phyloP scores from a whole-genome alignment of 306 rosid genomes.

The Cicer yamashitae region DNA sequence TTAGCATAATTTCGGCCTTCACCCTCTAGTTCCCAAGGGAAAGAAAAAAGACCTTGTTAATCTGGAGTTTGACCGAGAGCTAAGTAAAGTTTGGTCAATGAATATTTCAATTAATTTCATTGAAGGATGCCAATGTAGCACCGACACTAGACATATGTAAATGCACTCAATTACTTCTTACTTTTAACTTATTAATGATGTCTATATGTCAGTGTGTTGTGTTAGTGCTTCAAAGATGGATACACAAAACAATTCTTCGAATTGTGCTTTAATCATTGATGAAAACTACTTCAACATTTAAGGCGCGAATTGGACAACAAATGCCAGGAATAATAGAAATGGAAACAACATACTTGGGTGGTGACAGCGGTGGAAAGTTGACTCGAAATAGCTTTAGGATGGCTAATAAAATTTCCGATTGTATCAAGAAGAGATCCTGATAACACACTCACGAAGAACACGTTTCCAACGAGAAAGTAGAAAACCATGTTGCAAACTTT shows the following conservation, averaged over 20 bases:
- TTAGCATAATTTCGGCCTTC: background rate
- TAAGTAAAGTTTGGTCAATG: too few relatives aligned
- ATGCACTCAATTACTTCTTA: too few relatives aligned
- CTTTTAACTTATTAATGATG: too few relatives aligned
- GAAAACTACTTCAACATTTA: slow-evolving; percentile 9
- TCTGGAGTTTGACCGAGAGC: too few relatives aligned
- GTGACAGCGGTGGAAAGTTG: slow-evolving; percentile 80
- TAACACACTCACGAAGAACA: slow-evolving; percentile 80
- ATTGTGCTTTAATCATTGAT: background rate
- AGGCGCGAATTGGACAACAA: background rate
- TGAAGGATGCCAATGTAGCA: background rate
- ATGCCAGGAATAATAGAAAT: slow-evolving; percentile 33
- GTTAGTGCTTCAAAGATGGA: too few relatives aligned
- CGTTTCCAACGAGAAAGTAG: slow-evolving; percentile 91
- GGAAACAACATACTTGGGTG: slow-evolving; percentile 68
- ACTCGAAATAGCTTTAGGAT: slow-evolving; percentile 67
- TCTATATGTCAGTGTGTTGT: too few relatives aligned
- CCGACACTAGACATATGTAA: too few relatives aligned
- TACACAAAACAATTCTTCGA: background rate
- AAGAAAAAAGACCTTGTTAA: too few relatives aligned
- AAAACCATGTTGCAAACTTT: slow-evolving; percentile 94
- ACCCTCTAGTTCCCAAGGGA: too few relatives aligned
- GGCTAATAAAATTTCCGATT: slow-evolving; percentile 69
- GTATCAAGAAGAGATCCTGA: slow-evolving; percentile 88
- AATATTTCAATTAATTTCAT: background rate